phyloP scores from a whole-genome alignment of 257 asterid genomes.

The Scutellaria barbata region DNA sequence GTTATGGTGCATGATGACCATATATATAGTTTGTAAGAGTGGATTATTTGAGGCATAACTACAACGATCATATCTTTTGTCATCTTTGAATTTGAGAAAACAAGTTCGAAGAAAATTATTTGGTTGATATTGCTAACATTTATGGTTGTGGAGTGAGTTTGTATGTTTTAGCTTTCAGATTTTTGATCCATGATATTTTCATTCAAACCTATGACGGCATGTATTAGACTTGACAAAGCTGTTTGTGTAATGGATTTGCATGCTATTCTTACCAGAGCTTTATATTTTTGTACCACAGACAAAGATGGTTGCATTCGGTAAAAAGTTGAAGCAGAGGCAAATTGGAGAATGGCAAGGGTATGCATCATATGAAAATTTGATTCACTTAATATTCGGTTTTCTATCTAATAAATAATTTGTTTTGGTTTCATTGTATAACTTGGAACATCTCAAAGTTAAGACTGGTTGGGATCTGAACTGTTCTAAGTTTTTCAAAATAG shows the following conservation, averaged over 20 bases:
- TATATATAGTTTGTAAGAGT: slow-evolving; percentile 13
- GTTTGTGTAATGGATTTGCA: slow-evolving; percentile 8
- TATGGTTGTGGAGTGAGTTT: slow-evolving; percentile 19
- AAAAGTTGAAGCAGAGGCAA: slow-evolving; percentile 89
- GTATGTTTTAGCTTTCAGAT: slow-evolving; percentile 13
- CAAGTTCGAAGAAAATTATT: background rate
- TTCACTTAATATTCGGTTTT: slow-evolving; percentile 18
- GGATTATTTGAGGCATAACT: slow-evolving; percentile 2
- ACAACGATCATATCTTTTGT: slow-evolving; percentile 4
- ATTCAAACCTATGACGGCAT: background rate
- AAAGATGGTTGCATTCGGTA: slow-evolving; percentile 93
- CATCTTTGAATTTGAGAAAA: slow-evolving; percentile 20
- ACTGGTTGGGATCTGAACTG: slow-evolving; percentile 19
- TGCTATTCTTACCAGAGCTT: slow-evolving; percentile 32
- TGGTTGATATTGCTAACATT: slow-evolving; percentile 3
- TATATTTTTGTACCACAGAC: slow-evolving; percentile 39
- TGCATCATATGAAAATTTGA: slow-evolving; percentile 27
- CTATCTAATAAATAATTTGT: background rate
- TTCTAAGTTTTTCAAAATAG: slow-evolving; percentile 17
- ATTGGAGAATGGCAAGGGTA: slow-evolving; percentile 95
- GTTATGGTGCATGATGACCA: slow-evolving; percentile 28
- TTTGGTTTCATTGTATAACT: slow-evolving; percentile 20
- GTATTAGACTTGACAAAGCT: background rate
- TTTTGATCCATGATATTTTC: slow-evolving; percentile 12
- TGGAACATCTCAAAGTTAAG: slow-evolving; percentile 23